Conservation (phyloP, 768 basidiomycete species). For the Pleurotus pulmonarius region DNA sequence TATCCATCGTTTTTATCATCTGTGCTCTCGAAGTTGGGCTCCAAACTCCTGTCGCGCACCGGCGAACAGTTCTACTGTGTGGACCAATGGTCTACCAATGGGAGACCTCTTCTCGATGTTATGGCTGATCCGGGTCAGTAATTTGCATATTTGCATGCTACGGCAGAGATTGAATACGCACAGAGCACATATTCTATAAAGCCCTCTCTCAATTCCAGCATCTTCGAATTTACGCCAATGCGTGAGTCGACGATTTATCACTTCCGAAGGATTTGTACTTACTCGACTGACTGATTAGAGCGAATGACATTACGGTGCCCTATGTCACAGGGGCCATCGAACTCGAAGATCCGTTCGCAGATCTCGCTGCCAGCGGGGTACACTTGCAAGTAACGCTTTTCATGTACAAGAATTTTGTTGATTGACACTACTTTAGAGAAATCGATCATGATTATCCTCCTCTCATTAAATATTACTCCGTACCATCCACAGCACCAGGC, state of each 20-base stretch:
- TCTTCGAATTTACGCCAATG: constrained; percentile 77
- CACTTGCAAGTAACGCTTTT: constrained; percentile 42
- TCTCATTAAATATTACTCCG: constrained; percentile 48
- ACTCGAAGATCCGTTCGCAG: constrained; percentile 57
- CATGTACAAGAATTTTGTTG: neutral
- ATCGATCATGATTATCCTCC: constrained; percentile 52
- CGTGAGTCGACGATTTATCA: constrained; percentile 39
- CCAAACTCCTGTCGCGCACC: constrained; percentile 68
- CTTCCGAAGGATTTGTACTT: neutral
- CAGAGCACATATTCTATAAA: constrained; percentile 73
- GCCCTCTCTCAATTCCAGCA: constrained; percentile 62
- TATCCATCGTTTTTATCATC: no score
- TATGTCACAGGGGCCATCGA: constrained; percentile 80
- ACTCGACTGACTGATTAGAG: constrained; percentile 24
- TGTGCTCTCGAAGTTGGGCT: constrained; percentile 47
- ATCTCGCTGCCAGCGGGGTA: constrained; percentile 53
- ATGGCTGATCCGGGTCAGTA: constrained; percentile 72
- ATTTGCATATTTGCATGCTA: neutral
- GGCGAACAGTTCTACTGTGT: constrained; percentile 73
- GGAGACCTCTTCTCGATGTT: constrained; percentile 64
- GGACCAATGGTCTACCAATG: constrained; percentile 68
- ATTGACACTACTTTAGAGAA: constrained; percentile 32
- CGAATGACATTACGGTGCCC: constrained; percentile 77
- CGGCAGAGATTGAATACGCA: neutral
- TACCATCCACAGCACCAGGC: constrained; percentile 41